Conservation (phyloP, 768 basidiomycete species). For the Xerocomus potaroensis region DNA sequence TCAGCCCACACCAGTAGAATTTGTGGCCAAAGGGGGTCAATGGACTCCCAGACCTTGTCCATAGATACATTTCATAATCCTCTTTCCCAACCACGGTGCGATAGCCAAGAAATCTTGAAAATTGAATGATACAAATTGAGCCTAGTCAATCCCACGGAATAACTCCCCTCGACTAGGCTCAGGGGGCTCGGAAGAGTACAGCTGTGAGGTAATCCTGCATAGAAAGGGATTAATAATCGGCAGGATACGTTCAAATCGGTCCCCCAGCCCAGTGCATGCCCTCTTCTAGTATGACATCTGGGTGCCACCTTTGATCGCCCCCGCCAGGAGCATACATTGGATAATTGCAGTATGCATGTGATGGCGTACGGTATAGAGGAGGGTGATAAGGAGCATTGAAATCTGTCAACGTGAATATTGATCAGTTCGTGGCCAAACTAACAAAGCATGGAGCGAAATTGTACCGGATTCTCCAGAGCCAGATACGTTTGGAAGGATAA, state of each 20-base stretch:
- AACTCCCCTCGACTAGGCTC: constrained; percentile 48
- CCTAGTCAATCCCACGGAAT: constrained; percentile 43
- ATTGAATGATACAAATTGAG: constrained; percentile 65
- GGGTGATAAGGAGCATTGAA: constrained; percentile 33
- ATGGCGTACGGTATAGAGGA: constrained; percentile 56
- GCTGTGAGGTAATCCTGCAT: constrained; percentile 58
- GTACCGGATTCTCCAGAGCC: constrained; percentile 2
- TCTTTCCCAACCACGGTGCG: constrained; percentile 76
- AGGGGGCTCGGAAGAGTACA: constrained; percentile 43
- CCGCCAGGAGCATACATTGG: constrained; percentile 73
- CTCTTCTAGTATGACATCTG: constrained; percentile 49
- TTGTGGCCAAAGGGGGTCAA: constrained; percentile 1
- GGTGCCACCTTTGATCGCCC: constrained; percentile 60
- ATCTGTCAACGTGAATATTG: not conserved
- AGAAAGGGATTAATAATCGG: constrained; percentile 5
- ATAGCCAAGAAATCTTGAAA: constrained; percentile 67
- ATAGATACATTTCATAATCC: constrained; percentile 58
- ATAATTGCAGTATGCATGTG: constrained; percentile 53
- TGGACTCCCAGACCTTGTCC: constrained; percentile 68
- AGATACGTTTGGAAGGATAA: constrained; percentile 2
- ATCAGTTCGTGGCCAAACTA: not conserved
- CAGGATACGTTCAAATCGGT: constrained; percentile 37
- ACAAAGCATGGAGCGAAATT: not conserved
- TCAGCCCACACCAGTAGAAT: not conserved
- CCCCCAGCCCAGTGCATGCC: constrained; percentile 72